Evolutionary conservation across 2,329 filamentous ascomycete species (phyloP).

Genomic region (Akanthomyces lecanii): DNA sequence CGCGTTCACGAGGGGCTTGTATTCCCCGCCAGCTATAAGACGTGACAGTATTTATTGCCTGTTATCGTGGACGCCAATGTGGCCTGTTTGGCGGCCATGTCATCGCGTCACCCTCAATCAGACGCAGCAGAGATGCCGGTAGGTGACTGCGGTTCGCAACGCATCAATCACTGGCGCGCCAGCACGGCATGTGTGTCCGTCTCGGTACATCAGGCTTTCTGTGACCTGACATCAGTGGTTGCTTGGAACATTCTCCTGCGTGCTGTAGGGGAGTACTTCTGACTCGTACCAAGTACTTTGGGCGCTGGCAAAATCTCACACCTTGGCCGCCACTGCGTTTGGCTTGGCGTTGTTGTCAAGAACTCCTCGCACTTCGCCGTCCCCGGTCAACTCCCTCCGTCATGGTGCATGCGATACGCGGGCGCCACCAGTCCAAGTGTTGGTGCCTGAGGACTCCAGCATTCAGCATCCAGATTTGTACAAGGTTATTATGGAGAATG

Average conservation of each 20-base stretch:
- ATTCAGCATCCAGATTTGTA: background rate
- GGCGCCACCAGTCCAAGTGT: background rate
- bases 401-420: constrained; percentile 1
- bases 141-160: background rate
- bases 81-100: background rate
- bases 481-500: background rate
- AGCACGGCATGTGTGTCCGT: no score
- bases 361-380: background rate
- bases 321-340: background rate
- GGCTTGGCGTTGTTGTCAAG: constrained; percentile 8
- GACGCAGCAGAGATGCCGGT: background rate
- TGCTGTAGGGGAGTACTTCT: background rate
- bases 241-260: background rate
- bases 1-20: background rate
- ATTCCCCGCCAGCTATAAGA: constrained; percentile 3
- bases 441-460: constrained; percentile 9
- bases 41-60: background rate
- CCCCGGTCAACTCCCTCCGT: background rate
- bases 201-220: background rate
- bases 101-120: background rate
- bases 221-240: background rate
- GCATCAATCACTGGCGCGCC: no score
- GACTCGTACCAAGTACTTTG: background rate
- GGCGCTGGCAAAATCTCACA: background rate
- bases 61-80: background rate